Evolutionary conservation across 495 filamentous ascomycete species (phyloP).

Genomic region (Terfezia claveryi): DNA sequence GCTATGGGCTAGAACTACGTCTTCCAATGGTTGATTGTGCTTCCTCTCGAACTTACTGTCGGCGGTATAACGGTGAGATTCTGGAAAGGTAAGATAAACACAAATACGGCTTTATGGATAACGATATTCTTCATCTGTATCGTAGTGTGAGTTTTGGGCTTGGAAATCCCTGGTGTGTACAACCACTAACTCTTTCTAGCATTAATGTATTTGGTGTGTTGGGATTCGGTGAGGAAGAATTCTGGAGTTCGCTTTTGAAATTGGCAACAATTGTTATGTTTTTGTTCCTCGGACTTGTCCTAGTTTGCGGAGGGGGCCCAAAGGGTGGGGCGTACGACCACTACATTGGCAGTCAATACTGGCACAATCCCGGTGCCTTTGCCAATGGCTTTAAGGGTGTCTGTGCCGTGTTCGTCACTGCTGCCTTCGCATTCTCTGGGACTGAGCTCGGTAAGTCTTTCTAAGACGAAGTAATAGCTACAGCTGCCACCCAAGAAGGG

Average conservation of each 20-base stretch:
- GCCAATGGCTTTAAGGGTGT: constrained; percentile 41
- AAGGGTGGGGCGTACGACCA: constrained; percentile 5
- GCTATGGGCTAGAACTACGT: constrained; percentile 36
- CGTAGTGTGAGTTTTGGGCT: not conserved
- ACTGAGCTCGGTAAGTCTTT: constrained; percentile 24
- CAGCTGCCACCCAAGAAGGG: constrained; percentile 46
- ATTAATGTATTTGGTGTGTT: constrained; percentile 24
- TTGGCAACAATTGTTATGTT: constrained; percentile 26
- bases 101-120: constrained; percentile 32
- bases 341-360: constrained; percentile 38
- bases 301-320: constrained; percentile 27
- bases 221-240: constrained; percentile 29
- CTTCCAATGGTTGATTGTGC: constrained; percentile 34
- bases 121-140: constrained; percentile 41
- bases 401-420: constrained; percentile 38
- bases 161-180: not conserved
- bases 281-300: constrained; percentile 27
- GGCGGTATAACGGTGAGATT: constrained; percentile 24
- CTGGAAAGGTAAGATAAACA: constrained; percentile 11
- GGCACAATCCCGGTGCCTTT: constrained; percentile 48
- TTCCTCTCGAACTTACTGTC: constrained; percentile 31
- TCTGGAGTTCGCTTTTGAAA: constrained; percentile 27
- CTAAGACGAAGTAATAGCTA: constrained; percentile 6
- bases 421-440: constrained; percentile 53
- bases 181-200: not conserved